Evolutionary conservation across 345 rosid genomes (phyloP), one percentile per base, ranked within the genome.

Genomic region (Hibiscus mutabilis): DNA sequence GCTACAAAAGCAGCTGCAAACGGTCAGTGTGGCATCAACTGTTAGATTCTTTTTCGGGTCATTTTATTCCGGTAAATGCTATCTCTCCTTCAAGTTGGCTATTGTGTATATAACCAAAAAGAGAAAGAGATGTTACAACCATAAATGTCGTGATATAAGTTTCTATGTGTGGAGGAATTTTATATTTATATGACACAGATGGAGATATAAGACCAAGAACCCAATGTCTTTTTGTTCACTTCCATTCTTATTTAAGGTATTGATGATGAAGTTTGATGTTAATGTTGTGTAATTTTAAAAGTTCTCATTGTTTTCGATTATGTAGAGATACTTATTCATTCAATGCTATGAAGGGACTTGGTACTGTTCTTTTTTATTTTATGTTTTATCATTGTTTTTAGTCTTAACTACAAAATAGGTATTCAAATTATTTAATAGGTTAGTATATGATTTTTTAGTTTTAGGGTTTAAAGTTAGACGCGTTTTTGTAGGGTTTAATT

Each of bases 11-110:
- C 92, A 53, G 71, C 89, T 58, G 67, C 88, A 12, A 84, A 80
- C 5, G 89, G 89, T 72, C 89, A 90, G 79, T 91, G 97, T 46
- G 93, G 97, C 64, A 64, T 87, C 87, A 84, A 86, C 71, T 85
- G 88, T 77, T 85, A 74, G 75, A 44, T 69, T 44, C 10, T 7
- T 15, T 6, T 5, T 1, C 6, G 37, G 49, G 31, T 68, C 47
- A 46, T 24, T 18, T 42, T 46, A 10, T 47, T 29, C 15, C 14
- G 63, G 55, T 19, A 63, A 70, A 62, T 53, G 53, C 61, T 25
- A 13, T 55, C 15, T 62, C 70, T 22, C 12, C 78, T 37, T 42
- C 29, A 22, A 67, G 68, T 64, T 69, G 31, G n/a, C 60, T 21
- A 24, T 57, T n/a, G 21, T 79, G 79, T 79, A 82, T 77, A 79